phyloP scores from a whole-genome alignment of 2,329 filamentous ascomycete genomes.

The Taxawa tesnikishii region DNA sequence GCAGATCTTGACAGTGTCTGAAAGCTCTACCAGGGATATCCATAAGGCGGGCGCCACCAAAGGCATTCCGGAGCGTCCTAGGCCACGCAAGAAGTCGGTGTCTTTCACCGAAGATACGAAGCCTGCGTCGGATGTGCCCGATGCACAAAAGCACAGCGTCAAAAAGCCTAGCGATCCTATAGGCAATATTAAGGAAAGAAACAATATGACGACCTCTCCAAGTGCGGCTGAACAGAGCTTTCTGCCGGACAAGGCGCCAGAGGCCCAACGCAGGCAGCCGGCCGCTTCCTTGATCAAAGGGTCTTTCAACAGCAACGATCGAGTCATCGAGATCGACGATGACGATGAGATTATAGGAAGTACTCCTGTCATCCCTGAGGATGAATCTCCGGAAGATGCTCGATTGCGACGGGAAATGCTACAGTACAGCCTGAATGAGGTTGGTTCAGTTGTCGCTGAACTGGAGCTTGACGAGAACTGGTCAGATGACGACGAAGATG shows the following conservation, averaged over 20 bases:
- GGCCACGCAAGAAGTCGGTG: slow-evolving; percentile 40
- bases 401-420: slow-evolving; percentile 78
- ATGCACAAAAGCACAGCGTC: slow-evolving; percentile 14
- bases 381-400: slow-evolving; percentile 72
- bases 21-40: slow-evolving; percentile 28
- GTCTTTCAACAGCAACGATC: slow-evolving; percentile 14
- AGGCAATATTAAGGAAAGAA: neutral
- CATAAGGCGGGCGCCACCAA: slow-evolving; percentile 6
- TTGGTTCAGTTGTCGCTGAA: slow-evolving; percentile 86
- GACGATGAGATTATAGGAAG: slow-evolving; percentile 26
- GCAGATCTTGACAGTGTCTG: neutral
- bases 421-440: slow-evolving; percentile 74
- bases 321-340: slow-evolving; percentile 31
- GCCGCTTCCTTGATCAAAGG: slow-evolving; percentile 2
- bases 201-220: slow-evolving; percentile 20
- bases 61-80: slow-evolving; percentile 9
- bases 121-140: slow-evolving; percentile 22
- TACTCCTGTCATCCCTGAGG: slow-evolving; percentile 51
- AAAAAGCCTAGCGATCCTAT: neutral
- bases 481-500: slow-evolving; percentile 38
- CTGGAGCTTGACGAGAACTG: slow-evolving; percentile 64
- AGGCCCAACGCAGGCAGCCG: neutral
- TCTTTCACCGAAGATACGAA: slow-evolving; percentile 53
- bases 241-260: neutral
- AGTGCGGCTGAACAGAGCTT: slow-evolving; percentile 1